phyloP scores from a whole-genome alignment of 2,329 filamentous ascomycete species.

The Hymenotorrendiella dingleyae region DNA sequence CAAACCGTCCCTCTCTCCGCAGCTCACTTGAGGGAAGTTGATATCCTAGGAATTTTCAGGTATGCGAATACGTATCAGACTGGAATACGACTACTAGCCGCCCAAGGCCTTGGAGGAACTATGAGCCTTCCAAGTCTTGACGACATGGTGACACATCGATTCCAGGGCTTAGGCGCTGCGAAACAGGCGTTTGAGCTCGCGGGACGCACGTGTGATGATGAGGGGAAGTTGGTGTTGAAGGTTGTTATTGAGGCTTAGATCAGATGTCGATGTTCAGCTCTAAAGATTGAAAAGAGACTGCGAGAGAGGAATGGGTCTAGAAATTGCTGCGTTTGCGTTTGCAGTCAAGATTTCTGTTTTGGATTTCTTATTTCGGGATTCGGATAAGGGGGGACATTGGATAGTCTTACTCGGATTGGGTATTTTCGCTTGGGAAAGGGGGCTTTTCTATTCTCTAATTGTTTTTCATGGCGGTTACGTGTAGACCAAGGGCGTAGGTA shows the following conservation, averaged over 20 bases:
- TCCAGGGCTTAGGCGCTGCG: constrained; percentile 57
- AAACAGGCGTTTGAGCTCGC: constrained; percentile 65
- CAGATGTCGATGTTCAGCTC: too few relatives aligned
- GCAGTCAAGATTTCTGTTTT: background rate
- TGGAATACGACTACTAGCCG: constrained; percentile 57
- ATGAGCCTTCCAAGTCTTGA: constrained; percentile 55
- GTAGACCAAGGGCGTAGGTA: background rate
- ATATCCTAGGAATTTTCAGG: constrained; percentile 72
- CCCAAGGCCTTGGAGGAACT: constrained; percentile 34
- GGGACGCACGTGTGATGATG: constrained; percentile 58
- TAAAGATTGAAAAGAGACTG: too few relatives aligned
- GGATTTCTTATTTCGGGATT: too few relatives aligned
- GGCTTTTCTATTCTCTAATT: constrained; percentile 1
- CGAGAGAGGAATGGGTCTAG: background rate
- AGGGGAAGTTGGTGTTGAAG: constrained; percentile 66
- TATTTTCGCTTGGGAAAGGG: too few relatives aligned
- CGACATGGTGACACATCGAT: constrained; percentile 68
- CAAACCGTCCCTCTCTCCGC: constrained; percentile 69
- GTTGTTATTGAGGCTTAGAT: constrained; percentile 59
- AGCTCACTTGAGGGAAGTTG: constrained; percentile 68
- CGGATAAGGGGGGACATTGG: too few relatives aligned
- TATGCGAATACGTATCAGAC: constrained; percentile 72
- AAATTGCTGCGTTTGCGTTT: background rate
- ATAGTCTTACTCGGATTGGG: too few relatives aligned
- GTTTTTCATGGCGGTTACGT: background rate